Conservation (phyloP, 2,329 filamentous ascomycete genomes). For the Epicoccum sorghinum region DNA sequence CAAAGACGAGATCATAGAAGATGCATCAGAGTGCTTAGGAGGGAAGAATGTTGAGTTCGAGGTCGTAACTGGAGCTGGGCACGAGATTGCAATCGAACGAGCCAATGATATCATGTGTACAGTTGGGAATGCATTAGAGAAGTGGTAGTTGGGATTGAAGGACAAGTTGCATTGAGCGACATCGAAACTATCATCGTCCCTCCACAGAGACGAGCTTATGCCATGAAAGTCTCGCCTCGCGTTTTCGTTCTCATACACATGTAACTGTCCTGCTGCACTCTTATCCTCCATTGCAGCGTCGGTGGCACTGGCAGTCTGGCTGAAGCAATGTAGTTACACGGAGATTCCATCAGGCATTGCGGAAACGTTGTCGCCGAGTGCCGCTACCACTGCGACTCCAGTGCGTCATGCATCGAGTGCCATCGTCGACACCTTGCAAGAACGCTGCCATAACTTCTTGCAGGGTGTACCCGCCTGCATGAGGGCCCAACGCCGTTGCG, state of each 20-base stretch:
- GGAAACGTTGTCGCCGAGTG: not conserved
- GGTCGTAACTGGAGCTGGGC: conserved; percentile 64
- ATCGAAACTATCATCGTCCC: no score
- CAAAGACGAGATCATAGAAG: conserved; percentile 67
- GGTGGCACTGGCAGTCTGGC: no score
- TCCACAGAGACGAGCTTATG: no score
- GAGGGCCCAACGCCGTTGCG: conserved; percentile 1
- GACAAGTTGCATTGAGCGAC: no score
- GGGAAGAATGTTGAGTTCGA: conserved; percentile 62
- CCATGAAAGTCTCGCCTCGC: no score
- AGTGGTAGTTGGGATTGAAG: not conserved
- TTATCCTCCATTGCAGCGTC: no score
- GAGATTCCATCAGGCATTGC: not conserved
- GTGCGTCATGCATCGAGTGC: not conserved
- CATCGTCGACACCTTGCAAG: conserved; percentile 1
- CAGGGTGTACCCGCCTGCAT: not conserved
- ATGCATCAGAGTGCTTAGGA: conserved; percentile 65
- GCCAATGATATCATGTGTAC: conserved; percentile 63
- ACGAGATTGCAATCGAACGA: conserved; percentile 71
- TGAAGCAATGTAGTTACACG: no score
- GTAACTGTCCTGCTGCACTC: no score
- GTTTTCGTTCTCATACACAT: no score
- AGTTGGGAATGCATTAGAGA: conserved; percentile 53
- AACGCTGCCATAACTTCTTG: conserved; percentile 13
- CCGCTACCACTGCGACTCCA: conserved; percentile 1